Percentiles rank a stretch among this genome's conserved stretches.
phyloP scores from a whole-genome alignment of 108 stramenopile species.

The Pseudonitzschia pungens region DNA sequence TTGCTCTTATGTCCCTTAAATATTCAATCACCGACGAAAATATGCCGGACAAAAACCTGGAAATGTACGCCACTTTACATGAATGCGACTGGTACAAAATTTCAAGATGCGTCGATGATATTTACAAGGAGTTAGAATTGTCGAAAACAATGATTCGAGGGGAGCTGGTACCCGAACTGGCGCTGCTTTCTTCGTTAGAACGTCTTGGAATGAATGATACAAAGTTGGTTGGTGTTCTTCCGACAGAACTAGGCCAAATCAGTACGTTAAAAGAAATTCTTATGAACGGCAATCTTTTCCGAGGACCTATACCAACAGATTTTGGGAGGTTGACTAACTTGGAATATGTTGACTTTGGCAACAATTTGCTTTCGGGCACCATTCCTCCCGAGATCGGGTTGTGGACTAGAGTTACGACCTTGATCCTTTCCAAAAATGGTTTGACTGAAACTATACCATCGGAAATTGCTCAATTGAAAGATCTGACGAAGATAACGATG shows the following conservation, averaged over 20 bases:
- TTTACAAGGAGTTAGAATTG: slow-evolving; percentile 8
- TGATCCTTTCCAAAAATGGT: slow-evolving; percentile 33
- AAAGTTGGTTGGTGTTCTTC: slow-evolving; percentile 38
- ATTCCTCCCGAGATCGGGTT: slow-evolving; percentile 56
- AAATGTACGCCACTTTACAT: slow-evolving; percentile 17
- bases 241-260: slow-evolving; percentile 39
- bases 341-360: slow-evolving; percentile 18
- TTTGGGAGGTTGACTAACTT: slow-evolving; percentile 18
- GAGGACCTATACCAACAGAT: slow-evolving; percentile 20
- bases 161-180: slow-evolving; percentile 25
- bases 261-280: slow-evolving; percentile 13
- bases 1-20: slow-evolving; percentile 27
- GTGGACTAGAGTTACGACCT: slow-evolving; percentile 43
- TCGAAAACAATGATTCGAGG: slow-evolving; percentile 24
- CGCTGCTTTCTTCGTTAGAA: slow-evolving; percentile 22
- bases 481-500: slow-evolving; percentile 33
- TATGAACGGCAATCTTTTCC: slow-evolving; percentile 20
- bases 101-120: slow-evolving; percentile 4
- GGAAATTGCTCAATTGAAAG: slow-evolving; percentile 32
- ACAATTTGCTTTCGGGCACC: slow-evolving; percentile 35
- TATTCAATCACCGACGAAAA: slow-evolving; percentile 20
- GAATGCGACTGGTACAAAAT: slow-evolving; percentile 27
- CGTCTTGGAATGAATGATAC: slow-evolving; percentile 32
- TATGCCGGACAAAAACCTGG: background rate
- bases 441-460: slow-evolving; percentile 30